phyloP scores from a whole-genome alignment of 176 grass and related monocot genomes.

The Triticum timopheevii region DNA sequence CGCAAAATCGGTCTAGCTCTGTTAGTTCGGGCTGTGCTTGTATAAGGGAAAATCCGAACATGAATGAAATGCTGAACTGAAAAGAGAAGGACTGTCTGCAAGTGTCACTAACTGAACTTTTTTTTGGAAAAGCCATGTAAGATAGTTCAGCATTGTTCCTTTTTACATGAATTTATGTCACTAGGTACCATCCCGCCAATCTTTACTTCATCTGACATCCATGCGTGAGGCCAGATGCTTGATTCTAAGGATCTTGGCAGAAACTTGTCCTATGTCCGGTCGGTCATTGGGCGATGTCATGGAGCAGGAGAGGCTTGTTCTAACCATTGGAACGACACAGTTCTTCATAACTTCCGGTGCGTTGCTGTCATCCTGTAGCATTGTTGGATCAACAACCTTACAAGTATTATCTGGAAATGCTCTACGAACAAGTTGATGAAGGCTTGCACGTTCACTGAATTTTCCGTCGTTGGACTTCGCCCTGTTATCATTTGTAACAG shows the following conservation, averaged over 20 bases:
- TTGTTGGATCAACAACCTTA: neutral
- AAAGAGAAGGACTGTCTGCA: neutral
- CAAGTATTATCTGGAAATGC: neutral
- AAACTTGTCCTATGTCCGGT: conserved; percentile 19
- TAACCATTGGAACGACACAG: conserved; percentile 26
- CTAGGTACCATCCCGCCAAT: neutral
- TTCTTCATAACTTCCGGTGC: neutral
- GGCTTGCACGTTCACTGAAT: neutral
- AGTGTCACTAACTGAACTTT: neutral
- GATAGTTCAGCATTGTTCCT: neutral
- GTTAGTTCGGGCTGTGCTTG: neutral
- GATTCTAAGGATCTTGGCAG: conserved; percentile 24
- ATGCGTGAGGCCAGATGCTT: conserved; percentile 23
- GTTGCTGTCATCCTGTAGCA: neutral
- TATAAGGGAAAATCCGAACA: neutral
- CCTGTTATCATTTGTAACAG: conserved; percentile 29
- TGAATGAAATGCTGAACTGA: neutral
- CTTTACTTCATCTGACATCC: neutral
- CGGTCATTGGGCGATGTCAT: conserved; percentile 15
- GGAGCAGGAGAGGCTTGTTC: conserved; percentile 34
- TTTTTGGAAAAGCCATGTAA: neutral
- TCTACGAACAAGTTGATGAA: neutral
- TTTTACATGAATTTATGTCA: neutral
- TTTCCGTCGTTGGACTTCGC: neutral
- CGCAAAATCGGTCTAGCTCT: neutral